Conservation (phyloP, 176 grass and related monocot species). For the Alloteropsis semialata region DNA sequence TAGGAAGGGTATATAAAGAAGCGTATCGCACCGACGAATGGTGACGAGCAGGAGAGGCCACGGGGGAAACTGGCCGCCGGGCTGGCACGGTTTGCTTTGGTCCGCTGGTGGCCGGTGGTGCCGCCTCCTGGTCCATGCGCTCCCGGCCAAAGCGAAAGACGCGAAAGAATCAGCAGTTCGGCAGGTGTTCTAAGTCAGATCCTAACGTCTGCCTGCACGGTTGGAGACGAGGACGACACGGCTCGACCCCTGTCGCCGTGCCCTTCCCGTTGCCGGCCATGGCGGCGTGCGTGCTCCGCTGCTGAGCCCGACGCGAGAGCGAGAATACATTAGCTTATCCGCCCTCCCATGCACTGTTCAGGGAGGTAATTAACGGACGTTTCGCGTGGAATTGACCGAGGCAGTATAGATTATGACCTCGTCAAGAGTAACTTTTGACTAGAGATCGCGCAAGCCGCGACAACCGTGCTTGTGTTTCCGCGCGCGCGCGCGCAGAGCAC, state of each 20-base stretch:
- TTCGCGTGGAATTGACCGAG: not conserved
- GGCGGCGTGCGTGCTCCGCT: not conserved
- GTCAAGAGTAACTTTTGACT: not conserved
- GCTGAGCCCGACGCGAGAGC: not conserved
- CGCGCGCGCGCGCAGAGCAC: not conserved
- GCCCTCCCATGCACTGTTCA: not conserved
- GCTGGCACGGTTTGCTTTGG: not conserved
- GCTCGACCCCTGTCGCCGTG: not conserved
- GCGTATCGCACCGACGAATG: slow-evolving; percentile 11
- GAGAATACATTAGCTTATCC: slow-evolving; percentile 10
- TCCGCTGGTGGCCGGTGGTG: not conserved
- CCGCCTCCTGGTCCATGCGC: not conserved
- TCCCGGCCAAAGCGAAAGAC: not conserved
- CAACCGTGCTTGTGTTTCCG: not conserved
- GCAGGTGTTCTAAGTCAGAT: not conserved
- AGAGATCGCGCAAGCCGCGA: not conserved
- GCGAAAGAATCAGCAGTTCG: not conserved
- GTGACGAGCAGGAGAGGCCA: not conserved
- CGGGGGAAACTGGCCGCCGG: not conserved
- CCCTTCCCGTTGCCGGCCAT: slow-evolving; percentile 1
- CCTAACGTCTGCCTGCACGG: not conserved
- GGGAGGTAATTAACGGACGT: too few species aligned
- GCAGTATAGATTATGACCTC: not conserved
- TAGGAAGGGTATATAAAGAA: not conserved
- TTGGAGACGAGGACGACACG: slow-evolving; percentile 8